Conservation (phyloP, 352 stramenopile genomes). For the Phytophthora vignae region DNA sequence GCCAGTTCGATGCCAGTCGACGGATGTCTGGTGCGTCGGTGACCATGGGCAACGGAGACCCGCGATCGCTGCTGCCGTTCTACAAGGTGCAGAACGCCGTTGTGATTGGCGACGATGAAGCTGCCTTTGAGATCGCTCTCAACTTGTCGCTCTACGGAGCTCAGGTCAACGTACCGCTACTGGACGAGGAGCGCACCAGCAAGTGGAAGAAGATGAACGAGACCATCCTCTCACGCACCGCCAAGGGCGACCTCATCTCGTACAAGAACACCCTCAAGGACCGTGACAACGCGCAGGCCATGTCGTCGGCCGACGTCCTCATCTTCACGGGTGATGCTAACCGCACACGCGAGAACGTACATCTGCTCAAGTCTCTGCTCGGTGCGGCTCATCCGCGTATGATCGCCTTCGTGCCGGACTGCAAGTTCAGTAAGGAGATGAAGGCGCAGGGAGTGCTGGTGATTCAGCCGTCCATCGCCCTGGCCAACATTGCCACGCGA, state of each 20-base stretch:
- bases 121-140: constrained; percentile 67
- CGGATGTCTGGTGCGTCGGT: constrained; percentile 14
- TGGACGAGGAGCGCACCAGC: constrained; percentile 60
- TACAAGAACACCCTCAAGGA: constrained; percentile 75
- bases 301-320: constrained; percentile 59
- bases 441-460: constrained; percentile 62
- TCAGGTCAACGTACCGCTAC: constrained; percentile 61
- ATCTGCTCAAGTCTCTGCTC: constrained; percentile 50
- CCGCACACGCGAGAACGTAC: constrained; percentile 60
- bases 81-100: constrained; percentile 61
- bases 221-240: constrained; percentile 52
- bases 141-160: constrained; percentile 70
- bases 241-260: constrained; percentile 67
- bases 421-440: constrained; percentile 54
- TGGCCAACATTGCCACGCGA: constrained; percentile 72
- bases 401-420: constrained; percentile 62
- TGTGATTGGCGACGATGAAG: constrained; percentile 67
- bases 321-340: constrained; percentile 66
- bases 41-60: constrained; percentile 47
- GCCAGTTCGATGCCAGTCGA: not conserved
- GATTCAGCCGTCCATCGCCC: constrained; percentile 70
- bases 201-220: constrained; percentile 75
- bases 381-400: constrained; percentile 54
- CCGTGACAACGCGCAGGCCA: constrained; percentile 38
- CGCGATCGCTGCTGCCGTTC: constrained; percentile 50